These are phyloP conservation scores for Wickerhamomyces subpelliculosus DNA, from an alignment of 805 yeast species.

Conservation along the genomic window DNA sequence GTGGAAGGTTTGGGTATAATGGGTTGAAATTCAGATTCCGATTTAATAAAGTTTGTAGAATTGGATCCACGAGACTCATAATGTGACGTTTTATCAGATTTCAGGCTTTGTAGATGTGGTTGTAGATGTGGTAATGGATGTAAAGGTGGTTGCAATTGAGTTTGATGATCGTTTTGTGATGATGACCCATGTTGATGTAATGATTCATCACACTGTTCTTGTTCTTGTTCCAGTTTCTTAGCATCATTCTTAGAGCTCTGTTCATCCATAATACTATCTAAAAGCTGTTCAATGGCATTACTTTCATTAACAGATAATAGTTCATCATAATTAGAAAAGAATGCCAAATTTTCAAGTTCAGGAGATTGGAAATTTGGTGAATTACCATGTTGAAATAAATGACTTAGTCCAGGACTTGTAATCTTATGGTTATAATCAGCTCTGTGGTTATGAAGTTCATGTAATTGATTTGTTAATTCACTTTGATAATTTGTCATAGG, in stretches of 20 bases:
- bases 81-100: too few relatives aligned
- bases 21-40: too few relatives aligned
- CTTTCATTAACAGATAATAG: constrained; percentile 21
- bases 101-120: not conserved
- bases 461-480: not conserved
- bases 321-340: constrained; percentile 14
- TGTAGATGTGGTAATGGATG: not conserved
- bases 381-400: not conserved
- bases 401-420: not conserved
- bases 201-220: not conserved
- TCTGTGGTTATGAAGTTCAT: not conserved
- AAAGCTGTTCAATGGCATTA: constrained; percentile 20
- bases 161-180: too few relatives aligned
- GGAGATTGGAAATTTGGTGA: not conserved
- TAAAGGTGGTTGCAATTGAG: not conserved
- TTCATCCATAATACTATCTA: constrained; percentile 23
- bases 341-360: constrained; percentile 12
- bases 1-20: not conserved
- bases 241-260: constrained; percentile 1
- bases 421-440: not conserved
- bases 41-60: too few relatives aligned
- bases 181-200: too few relatives aligned
- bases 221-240: not conserved
- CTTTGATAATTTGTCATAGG: not conserved
- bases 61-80: too few relatives aligned